Evolutionary conservation across 192 early-diverging fungal genomes (phyloP).

Genomic region (Dimargaris cristalligena): DNA sequence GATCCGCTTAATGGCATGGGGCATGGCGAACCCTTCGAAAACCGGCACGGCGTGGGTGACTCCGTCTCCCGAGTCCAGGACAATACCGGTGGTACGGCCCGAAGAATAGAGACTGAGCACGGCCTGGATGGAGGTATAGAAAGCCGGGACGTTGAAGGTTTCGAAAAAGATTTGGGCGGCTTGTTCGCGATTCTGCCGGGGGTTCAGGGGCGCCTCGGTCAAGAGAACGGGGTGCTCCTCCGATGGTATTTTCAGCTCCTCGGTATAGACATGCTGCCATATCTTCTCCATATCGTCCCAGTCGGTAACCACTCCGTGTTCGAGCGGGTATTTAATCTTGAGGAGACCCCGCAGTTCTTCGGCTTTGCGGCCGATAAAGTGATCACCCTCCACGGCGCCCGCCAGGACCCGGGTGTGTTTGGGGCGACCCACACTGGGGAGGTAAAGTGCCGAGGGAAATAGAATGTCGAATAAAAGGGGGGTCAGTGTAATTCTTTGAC

Average conservation of each 20-base stretch:
- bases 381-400: conserved; percentile 90
- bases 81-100: conserved; percentile 92
- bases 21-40: conserved; percentile 91
- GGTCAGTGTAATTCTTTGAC: no score
- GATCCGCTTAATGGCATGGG: conserved; percentile 80
- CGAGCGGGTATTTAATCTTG: conserved; percentile 86
- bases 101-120: conserved; percentile 95
- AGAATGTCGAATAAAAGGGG: no score
- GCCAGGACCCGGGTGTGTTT: conserved; percentile 96
- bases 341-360: conserved; percentile 93
- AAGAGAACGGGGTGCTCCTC: conserved; percentile 98
- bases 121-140: conserved; percentile 94
- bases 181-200: conserved; percentile 75
- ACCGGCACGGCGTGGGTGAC: conserved; percentile 92
- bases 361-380: conserved; percentile 88
- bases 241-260: conserved; percentile 86
- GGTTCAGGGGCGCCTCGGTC: conserved; percentile 94
- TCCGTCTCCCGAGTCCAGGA: conserved; percentile 91
- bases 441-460: no score
- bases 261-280: conserved; percentile 92
- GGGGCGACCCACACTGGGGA: conserved; percentile 87
- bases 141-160: conserved; percentile 95
- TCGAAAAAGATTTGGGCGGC: conserved; percentile 97
- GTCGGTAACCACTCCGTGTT: conserved; percentile 92
- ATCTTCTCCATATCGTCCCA: conserved; percentile 99